These are phyloP conservation scores for Hyaloscypha hepaticicola DNA, from an alignment of 495 filamentous ascomycete genomes.

Conservation along the genomic window DNA sequence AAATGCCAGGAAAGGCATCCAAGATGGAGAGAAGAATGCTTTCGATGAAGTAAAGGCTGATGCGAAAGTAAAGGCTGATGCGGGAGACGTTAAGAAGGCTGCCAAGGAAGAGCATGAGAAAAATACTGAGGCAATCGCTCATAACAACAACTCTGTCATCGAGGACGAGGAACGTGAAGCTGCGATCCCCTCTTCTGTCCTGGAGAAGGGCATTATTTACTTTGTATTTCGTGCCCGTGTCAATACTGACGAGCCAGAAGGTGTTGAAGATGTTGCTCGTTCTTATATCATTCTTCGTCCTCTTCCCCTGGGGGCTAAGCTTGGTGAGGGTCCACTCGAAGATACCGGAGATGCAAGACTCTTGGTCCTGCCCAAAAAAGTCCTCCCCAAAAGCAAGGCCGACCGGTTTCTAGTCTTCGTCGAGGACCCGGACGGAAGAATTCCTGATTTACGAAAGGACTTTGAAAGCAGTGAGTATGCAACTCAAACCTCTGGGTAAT, in stretches of 20 bases:
- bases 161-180: constrained; percentile 46
- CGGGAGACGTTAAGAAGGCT: constrained; percentile 2
- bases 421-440: constrained; percentile 66
- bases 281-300: constrained; percentile 84
- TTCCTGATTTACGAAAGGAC: constrained; percentile 69
- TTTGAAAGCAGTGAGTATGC: constrained; percentile 67
- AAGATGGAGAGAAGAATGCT: constrained; percentile 18
- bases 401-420: constrained; percentile 85
- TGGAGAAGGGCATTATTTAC: constrained; percentile 93
- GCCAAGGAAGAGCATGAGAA: constrained; percentile 20
- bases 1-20: neutral
- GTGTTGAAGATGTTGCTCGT: constrained; percentile 69
- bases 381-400: constrained; percentile 65
- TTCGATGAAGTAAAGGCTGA: constrained; percentile 21
- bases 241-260: constrained; percentile 66
- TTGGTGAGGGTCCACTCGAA: constrained; percentile 61
- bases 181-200: constrained; percentile 64
- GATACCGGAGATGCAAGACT: constrained; percentile 68
- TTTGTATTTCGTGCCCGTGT: constrained; percentile 87
- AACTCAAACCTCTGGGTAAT: constrained; percentile 69
- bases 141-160: constrained; percentile 22
- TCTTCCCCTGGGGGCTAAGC: constrained; percentile 63
- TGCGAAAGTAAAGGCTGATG: constrained; percentile 9
- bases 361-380: constrained; percentile 83
- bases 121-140: constrained; percentile 11